Conservation (phyloP, 495 filamentous ascomycete species). For the Lasiosphaeria hispida region DNA sequence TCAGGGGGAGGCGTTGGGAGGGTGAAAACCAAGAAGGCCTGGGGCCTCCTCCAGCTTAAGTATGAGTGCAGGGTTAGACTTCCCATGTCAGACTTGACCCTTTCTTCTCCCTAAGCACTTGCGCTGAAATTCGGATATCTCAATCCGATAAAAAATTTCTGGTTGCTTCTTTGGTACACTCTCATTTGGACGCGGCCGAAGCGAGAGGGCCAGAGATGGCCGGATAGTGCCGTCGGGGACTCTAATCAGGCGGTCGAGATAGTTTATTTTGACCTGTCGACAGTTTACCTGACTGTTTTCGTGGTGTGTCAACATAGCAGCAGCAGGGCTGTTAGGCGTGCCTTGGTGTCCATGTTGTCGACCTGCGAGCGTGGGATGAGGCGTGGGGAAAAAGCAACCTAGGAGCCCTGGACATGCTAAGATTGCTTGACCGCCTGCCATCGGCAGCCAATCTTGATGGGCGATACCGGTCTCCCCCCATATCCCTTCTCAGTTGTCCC, state of each 20-base stretch:
- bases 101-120: not conserved
- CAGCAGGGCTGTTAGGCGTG: not conserved
- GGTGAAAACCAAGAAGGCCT: too few species aligned
- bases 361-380: slow-evolving; percentile 13
- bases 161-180: slow-evolving; percentile 9
- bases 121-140: not conserved
- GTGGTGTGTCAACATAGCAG: slow-evolving; percentile 3
- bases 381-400: slow-evolving; percentile 8
- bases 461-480: not conserved
- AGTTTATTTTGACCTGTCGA: not conserved
- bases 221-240: not conserved
- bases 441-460: slow-evolving; percentile 1
- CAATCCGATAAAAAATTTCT: not conserved
- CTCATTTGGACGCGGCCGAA: not conserved
- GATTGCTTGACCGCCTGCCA: slow-evolving; percentile 9
- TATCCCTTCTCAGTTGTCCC: not conserved
- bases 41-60: too few species aligned
- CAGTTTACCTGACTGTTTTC: not conserved
- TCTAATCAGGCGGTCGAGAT: not conserved
- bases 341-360: slow-evolving; percentile 2
- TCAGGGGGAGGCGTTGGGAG: too few species aligned
- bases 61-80: not conserved
- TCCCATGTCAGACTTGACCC: not conserved
- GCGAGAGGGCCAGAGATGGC: not conserved
- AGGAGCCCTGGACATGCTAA: not conserved